Base-by-base conservation (phyloP, 2,329 filamentous ascomycete species). In the Fusarium cyanostomum region DNA sequence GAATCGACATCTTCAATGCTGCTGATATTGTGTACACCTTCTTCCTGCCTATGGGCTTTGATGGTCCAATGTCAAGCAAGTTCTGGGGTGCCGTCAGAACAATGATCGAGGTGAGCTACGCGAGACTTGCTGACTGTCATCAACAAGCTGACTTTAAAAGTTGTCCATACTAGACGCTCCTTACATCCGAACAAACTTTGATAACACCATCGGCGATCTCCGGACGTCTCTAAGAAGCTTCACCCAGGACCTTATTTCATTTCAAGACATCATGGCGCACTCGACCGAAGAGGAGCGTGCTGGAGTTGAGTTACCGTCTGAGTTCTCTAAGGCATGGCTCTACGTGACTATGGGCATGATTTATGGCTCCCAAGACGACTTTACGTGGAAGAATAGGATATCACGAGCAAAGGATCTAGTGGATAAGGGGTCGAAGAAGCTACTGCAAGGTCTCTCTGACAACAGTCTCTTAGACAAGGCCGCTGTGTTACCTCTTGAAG, bases 31-130 rank as follows among this genome's bases (percentile, higher is more conserved):
- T 81, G 1, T 81, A 80, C 57, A 68, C 69, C 8, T 77, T 82
- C 33, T 83, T 82, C 54, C 68, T 82, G 8, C 79, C 81, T 1
- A 33, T 64, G 0, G 55, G 68, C 2, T 74, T 75, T 18, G 65
- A 75, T 8, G 75, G 74, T 0, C 74, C 78, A 1, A 82, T 78
- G 4, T 72, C 72, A 1, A 56, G 59, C 6, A 81, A 79, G 51
- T 82, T 75, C 50, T 83, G 80, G 81, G 81, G 79, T 2, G 77
- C 79, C n/a, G 34, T 80, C 0, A 69, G 68, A 52, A 56, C 49
- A 3, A 21, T 76, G 6, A 56, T 78, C 5, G 38, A 53, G 31
- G 77, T 78, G 64, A 65, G 71, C 52, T 9, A 4, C 10, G n/a
- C 12, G n/a, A 11, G 3, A 18, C 24, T 15, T 44, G 6, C 9